phyloP scores from a whole-genome alignment of 2,329 filamentous ascomycete species.

The Ophiognomonia clavigignenti-juglandacearum region DNA sequence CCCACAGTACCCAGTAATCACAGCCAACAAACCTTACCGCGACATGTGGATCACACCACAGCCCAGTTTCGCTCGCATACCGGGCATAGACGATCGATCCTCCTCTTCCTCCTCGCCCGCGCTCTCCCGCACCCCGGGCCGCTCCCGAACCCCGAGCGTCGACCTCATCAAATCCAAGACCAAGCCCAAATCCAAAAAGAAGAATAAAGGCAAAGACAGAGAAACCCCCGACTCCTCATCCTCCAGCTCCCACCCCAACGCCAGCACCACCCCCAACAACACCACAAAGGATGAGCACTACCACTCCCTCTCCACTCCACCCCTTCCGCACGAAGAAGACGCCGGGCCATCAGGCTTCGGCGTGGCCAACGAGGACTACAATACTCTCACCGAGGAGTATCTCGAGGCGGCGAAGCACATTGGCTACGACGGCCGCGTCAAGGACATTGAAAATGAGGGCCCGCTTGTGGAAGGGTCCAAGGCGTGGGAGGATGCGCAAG shows the following conservation, averaged over 20 bases:
- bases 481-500: slow-evolving; percentile 12
- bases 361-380: slow-evolving; percentile 16
- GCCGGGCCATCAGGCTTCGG: slow-evolving; percentile 22
- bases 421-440: slow-evolving; percentile 15
- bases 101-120: slow-evolving; percentile 13
- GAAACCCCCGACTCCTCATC: slow-evolving; percentile 18
- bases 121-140: background rate
- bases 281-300: slow-evolving; percentile 10
- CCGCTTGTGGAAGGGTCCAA: slow-evolving; percentile 14
- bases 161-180: slow-evolving; percentile 24
- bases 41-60: slow-evolving; percentile 50
- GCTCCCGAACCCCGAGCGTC: slow-evolving; percentile 18
- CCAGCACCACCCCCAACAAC: slow-evolving; percentile 1
- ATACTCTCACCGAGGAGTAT: slow-evolving; percentile 16
- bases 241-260: background rate
- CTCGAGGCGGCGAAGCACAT: slow-evolving; percentile 20
- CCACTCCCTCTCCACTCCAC: slow-evolving; percentile 5
- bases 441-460: slow-evolving; percentile 14
- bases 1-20: slow-evolving; percentile 78
- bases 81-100: slow-evolving; percentile 31
- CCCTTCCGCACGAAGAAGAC: slow-evolving; percentile 22
- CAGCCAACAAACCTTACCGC: slow-evolving; percentile 66
- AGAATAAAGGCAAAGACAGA: slow-evolving; percentile 26
- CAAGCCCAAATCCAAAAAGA: slow-evolving; percentile 18
- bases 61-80: slow-evolving; percentile 30